Base-by-base conservation (phyloP, 257 asterid genomes). In the Solanum neorickii region DNA sequence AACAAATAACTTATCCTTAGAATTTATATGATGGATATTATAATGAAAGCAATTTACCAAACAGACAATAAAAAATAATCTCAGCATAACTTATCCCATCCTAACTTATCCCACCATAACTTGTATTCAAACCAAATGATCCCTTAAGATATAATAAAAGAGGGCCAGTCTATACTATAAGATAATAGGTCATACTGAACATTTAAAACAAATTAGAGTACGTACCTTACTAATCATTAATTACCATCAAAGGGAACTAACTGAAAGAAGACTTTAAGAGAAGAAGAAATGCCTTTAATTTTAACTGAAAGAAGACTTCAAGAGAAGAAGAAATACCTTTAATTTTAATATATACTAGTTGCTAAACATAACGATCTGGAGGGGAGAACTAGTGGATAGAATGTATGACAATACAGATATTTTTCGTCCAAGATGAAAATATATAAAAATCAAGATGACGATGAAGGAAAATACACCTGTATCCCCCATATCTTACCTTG, bases 401-500 rank as follows among this genome's bases (percentile, higher is more conserved):
- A 80, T 20, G 29, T 65, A 47, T 3, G 69, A 18, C 44, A 20
- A 29, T 10, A 82, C 29, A 23, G 46, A 82, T 52, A 80, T 82
- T 49, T 77, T 82, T 47, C 46, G 9, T 82, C 12, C 21, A 46
- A 29, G 31, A 82, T 29, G 37, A 82, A 29, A 82, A 82, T 47
- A 49, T 82, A 62, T 5, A 49, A 82, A 76, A 27, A 78, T 78
- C 41, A 25, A 44, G 7, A 41, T 52, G 83, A 7, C 20, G 31
- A 82, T 47, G 20, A 49, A 76, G 37, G 42, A 49, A 49, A 47
- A 82, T 82, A 49, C 68, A 16, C 68, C 60, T 47, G 25, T 49
- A 82, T 82, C 20, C 44, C 44, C 56, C 72, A 5, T 33, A 86
- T 49, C 66, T 76, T 93, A 97, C 99, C 99, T 97, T 96, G 91